These are phyloP conservation scores for Phytophthora palmivora DNA, from an alignment of 352 stramenopile genomes.

Conservation along the genomic window DNA sequence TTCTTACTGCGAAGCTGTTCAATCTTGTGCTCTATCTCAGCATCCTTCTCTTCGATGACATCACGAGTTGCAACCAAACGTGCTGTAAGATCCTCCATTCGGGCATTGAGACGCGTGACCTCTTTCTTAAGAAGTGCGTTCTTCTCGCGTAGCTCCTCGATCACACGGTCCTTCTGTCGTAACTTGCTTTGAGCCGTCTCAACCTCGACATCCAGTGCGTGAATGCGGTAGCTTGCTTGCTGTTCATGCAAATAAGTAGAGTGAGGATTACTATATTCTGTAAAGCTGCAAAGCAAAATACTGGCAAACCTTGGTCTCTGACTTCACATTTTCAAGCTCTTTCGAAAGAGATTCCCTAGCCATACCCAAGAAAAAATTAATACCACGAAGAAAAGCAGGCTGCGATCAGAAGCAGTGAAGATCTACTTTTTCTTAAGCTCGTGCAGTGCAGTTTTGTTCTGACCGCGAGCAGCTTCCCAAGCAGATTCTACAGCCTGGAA, in stretches of 20 bases:
- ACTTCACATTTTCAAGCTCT: conserved; percentile 70
- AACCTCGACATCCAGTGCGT: conserved; percentile 76
- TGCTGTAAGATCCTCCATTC: conserved; percentile 56
- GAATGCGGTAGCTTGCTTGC: conserved; percentile 77
- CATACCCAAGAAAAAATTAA: not conserved
- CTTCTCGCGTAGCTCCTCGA: conserved; percentile 76
- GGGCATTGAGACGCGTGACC: conserved; percentile 51
- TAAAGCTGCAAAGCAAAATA: not conserved
- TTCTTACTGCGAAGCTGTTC: conserved; percentile 77
- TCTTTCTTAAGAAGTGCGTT: conserved; percentile 76
- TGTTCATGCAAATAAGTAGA: conserved; percentile 18
- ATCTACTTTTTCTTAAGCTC: conserved; percentile 83
- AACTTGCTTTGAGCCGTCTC: conserved; percentile 81
- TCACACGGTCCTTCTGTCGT: conserved; percentile 70
- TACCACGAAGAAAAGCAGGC: not conserved
- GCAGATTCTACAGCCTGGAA: conserved; percentile 76
- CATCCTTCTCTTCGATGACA: conserved; percentile 63
- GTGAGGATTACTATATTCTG: conserved; percentile 1
- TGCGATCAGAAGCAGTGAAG: not conserved
- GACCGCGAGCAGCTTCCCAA: conserved; percentile 77
- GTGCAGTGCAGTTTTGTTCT: conserved; percentile 82
- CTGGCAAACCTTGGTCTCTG: conserved; percentile 59
- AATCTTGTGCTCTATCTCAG: conserved; percentile 66
- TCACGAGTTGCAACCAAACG: conserved; percentile 59
- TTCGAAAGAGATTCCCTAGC: conserved; percentile 67